Conservation (phyloP, 1,284 basidiomycete genomes). For the Sporisorium scitamineum region DNA sequence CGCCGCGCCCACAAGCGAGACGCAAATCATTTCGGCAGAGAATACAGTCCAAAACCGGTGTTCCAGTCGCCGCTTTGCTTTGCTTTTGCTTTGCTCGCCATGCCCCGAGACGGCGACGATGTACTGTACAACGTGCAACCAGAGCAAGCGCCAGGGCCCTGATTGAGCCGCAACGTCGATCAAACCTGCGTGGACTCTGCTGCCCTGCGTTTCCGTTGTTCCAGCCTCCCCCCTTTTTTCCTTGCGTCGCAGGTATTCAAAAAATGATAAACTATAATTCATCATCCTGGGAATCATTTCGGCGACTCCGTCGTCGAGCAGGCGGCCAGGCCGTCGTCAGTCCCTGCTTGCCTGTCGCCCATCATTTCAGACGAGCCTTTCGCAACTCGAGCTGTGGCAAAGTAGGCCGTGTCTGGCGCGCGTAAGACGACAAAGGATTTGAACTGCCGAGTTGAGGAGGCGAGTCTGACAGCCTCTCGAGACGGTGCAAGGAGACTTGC, state of each 20-base stretch:
- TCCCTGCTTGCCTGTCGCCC: not conserved
- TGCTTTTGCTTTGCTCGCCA: no score
- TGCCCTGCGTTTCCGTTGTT: not conserved
- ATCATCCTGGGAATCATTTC: not conserved
- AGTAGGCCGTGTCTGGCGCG: not conserved
- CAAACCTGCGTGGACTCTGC: conserved; percentile 7
- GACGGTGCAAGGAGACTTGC: conserved; percentile 3
- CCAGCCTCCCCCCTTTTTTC: not conserved
- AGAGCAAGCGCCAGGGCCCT: not conserved
- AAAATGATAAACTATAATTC: not conserved
- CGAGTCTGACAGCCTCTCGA: not conserved
- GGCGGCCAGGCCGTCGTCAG: no score
- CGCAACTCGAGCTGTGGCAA: not conserved
- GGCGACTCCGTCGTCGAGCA: not conserved
- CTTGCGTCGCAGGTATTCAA: not conserved
- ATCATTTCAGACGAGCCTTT: no score
- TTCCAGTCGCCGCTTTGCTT: not conserved
- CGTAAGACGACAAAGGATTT: not conserved
- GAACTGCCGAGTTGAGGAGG: not conserved
- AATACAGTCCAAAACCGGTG: conserved; percentile 2
- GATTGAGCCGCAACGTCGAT: conserved; percentile 11
- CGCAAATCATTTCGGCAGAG: conserved; percentile 2
- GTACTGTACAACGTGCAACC: no score
- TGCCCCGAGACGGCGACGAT: no score
- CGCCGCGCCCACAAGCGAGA: conserved; percentile 4